phyloP scores from a whole-genome alignment of 306 rosid species.

The Adenanthera pavonina region DNA sequence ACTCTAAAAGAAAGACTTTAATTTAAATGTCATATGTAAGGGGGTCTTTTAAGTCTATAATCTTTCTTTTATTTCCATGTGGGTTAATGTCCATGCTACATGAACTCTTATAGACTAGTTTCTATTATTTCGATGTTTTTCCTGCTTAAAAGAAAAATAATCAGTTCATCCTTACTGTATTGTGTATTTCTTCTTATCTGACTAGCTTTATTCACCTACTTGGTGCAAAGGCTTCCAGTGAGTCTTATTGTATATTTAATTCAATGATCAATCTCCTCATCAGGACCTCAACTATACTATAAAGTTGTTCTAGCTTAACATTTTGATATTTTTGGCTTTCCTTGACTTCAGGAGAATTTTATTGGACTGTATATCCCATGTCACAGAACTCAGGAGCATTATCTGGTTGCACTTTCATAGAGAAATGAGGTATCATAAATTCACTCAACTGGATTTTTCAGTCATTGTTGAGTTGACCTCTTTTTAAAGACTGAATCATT shows the following conservation, averaged over 20 bases:
- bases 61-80: conserved; percentile 38
- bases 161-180: conserved; percentile 41
- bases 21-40: conserved; percentile 43
- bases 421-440: conserved; percentile 1
- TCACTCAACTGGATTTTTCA: neutral
- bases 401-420: neutral
- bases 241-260: conserved; percentile 1
- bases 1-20: conserved; percentile 47
- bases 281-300: neutral
- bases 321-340: neutral
- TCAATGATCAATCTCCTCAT: conserved; percentile 29
- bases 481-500: conserved; percentile 11
- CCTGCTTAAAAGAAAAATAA: conserved; percentile 34
- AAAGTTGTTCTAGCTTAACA: conserved; percentile 5
- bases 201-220: conserved; percentile 28
- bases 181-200: conserved; percentile 44
- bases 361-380: conserved; percentile 12
- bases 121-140: conserved; percentile 30
- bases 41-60: conserved; percentile 45
- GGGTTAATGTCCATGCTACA: conserved; percentile 44
- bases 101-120: conserved; percentile 43
- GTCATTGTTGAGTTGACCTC: conserved; percentile 13
- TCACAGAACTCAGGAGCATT: neutral
- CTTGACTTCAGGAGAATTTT: neutral
- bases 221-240: neutral